These are phyloP conservation scores for Lachnellula arida DNA, from an alignment of 2,329 filamentous ascomycete genomes.

Conservation along the genomic window DNA sequence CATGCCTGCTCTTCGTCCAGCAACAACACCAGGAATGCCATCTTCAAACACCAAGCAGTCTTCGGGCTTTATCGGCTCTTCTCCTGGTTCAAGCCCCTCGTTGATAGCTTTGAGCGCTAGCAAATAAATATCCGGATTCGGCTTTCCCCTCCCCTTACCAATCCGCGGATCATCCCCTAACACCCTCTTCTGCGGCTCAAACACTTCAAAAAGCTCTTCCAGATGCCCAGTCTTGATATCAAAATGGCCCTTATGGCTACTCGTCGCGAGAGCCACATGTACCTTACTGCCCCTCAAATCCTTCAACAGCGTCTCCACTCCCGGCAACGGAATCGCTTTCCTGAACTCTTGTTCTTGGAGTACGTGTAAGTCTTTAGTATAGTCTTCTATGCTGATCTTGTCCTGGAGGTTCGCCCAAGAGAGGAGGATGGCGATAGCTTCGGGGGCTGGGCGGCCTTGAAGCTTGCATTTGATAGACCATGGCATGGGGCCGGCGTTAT, in stretches of 20 bases:
- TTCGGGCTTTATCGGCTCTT: slow-evolving; percentile 65
- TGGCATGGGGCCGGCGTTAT: slow-evolving; percentile 67
- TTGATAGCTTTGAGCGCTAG: slow-evolving; percentile 84
- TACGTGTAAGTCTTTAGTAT: slow-evolving; percentile 50
- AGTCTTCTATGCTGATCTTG: slow-evolving; percentile 60
- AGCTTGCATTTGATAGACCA: slow-evolving; percentile 92
- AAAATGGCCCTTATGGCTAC: slow-evolving; percentile 50
- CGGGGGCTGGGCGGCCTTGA: slow-evolving; percentile 28
- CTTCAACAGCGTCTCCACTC: slow-evolving; percentile 64
- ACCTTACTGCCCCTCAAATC: slow-evolving; percentile 47
- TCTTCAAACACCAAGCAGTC: slow-evolving; percentile 97
- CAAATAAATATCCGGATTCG: slow-evolving; percentile 88
- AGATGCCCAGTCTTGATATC: slow-evolving; percentile 43
- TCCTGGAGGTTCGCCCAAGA: slow-evolving; percentile 75
- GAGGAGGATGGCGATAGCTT: slow-evolving; percentile 58
- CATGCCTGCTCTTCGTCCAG: slow-evolving; percentile 88
- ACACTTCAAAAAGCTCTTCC: slow-evolving; percentile 54
- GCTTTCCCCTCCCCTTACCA: slow-evolving; percentile 75
- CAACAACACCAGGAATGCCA: slow-evolving; percentile 85
- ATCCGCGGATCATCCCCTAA: slow-evolving; percentile 82
- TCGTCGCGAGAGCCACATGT: slow-evolving; percentile 78
- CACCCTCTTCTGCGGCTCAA: slow-evolving; percentile 64
- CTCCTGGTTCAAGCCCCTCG: slow-evolving; percentile 57
- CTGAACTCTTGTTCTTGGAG: slow-evolving; percentile 72
- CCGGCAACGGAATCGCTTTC: slow-evolving; percentile 67